These are phyloP conservation scores for Colletotrichum siamense DNA, from an alignment of 2,329 filamentous ascomycete species.

Conservation along the genomic window DNA sequence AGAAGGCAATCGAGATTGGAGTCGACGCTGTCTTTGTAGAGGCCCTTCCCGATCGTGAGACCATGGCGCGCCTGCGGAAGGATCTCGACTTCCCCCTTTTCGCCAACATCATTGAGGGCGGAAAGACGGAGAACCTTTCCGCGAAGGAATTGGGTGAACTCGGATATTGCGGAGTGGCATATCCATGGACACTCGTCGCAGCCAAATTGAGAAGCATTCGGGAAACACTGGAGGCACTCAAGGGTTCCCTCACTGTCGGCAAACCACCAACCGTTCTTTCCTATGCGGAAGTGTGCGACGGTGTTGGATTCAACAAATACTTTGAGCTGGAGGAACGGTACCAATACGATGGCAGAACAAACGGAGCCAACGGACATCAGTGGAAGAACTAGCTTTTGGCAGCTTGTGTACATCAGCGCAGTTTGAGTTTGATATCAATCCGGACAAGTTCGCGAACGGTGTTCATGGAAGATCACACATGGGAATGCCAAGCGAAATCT, in stretches of 20 bases:
- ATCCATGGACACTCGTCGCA: constrained; percentile 50
- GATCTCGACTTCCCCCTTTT: constrained; percentile 44
- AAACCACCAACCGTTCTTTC: constrained; percentile 46
- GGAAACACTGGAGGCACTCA: constrained; percentile 42
- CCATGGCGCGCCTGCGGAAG: constrained; percentile 43
- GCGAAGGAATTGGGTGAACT: constrained; percentile 37
- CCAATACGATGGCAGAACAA: constrained; percentile 4
- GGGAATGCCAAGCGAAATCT: neutral
- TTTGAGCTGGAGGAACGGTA: constrained; percentile 24
- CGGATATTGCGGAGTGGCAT: constrained; percentile 46
- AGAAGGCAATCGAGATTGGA: constrained; percentile 46
- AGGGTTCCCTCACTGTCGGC: constrained; percentile 45
- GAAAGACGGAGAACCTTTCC: constrained; percentile 38
- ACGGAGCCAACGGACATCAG: constrained; percentile 11
- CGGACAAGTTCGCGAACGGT: neutral
- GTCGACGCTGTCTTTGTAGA: constrained; percentile 50
- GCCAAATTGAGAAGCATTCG: constrained; percentile 45
- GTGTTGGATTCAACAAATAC: constrained; percentile 50
- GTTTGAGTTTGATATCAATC: neutral
- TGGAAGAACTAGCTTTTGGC: neutral
- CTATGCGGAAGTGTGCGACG: constrained; percentile 48
- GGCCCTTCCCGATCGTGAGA: constrained; percentile 45
- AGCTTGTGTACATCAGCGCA: neutral
- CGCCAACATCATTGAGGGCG: constrained; percentile 43
- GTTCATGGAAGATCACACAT: neutral